Percentiles rank a stretch among this genome's conserved stretches.
phyloP scores from a whole-genome alignment of 2,329 filamentous ascomycete species.

The Hymenoscyphus occultus region DNA sequence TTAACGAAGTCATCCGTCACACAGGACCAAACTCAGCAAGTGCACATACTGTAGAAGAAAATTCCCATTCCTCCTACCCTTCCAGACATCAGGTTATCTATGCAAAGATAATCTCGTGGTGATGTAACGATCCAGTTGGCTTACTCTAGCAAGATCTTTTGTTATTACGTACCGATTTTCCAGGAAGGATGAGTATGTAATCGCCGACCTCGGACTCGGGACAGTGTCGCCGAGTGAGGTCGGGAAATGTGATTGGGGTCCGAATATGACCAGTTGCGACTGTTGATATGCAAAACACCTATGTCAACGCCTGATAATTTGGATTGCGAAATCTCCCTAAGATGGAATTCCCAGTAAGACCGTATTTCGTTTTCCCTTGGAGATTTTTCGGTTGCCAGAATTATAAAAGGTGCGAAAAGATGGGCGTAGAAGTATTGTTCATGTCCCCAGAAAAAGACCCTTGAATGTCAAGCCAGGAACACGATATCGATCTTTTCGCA shows the following conservation, averaged over 20 bases:
- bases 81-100: not conserved
- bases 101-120: not conserved
- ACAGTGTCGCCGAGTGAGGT: not conserved
- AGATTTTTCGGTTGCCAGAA: too few species aligned
- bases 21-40: not conserved
- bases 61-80: not conserved
- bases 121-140: slow-evolving; percentile 1
- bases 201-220: slow-evolving; percentile 3
- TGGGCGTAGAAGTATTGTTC: too few species aligned
- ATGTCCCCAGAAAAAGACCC: too few species aligned
- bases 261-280: too few species aligned
- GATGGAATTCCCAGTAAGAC: too few species aligned
- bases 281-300: too few species aligned
- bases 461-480: too few species aligned
- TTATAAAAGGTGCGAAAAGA: too few species aligned
- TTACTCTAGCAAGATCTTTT: not conserved
- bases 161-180: not conserved
- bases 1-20: not conserved
- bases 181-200: not conserved
- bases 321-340: too few species aligned
- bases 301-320: too few species aligned
- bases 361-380: too few species aligned
- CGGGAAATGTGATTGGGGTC: not conserved
- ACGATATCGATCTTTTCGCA: not conserved
- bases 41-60: not conserved